phyloP scores from a whole-genome alignment of 805 yeast genomes.

The Candida piceae region DNA sequence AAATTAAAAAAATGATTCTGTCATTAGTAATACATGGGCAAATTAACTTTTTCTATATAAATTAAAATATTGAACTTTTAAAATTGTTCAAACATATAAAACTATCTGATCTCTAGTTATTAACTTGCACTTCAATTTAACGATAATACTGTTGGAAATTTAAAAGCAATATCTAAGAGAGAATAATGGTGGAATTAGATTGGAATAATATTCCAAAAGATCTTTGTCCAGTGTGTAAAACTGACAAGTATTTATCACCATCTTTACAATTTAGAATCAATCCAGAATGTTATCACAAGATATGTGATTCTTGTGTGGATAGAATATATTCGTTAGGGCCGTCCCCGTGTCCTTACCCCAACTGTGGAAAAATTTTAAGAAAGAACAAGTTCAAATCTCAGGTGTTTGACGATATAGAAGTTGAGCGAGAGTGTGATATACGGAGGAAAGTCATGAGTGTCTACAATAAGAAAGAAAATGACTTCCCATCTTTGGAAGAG shows the following conservation, averaged over 20 bases:
- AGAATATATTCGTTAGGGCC: slow-evolving; percentile 93
- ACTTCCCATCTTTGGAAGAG: slow-evolving; percentile 54
- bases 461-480: slow-evolving; percentile 75
- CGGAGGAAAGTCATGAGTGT: slow-evolving; percentile 71
- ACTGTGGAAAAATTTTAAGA: slow-evolving; percentile 81
- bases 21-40: too few species aligned
- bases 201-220: slow-evolving; percentile 33
- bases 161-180: too few species aligned
- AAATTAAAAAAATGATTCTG: too few species aligned
- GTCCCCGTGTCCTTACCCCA: slow-evolving; percentile 92
- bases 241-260: slow-evolving; percentile 90
- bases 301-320: slow-evolving; percentile 96
- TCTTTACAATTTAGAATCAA: slow-evolving; percentile 88
- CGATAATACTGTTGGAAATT: too few species aligned
- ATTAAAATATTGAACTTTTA: too few species aligned
- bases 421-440: slow-evolving; percentile 90
- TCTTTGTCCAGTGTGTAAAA: slow-evolving; percentile 94
- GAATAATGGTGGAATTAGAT: slow-evolving; percentile 32
- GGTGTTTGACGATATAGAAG: slow-evolving; percentile 82
- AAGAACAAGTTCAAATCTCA: slow-evolving; percentile 89
- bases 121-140: too few species aligned
- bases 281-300: slow-evolving; percentile 97
- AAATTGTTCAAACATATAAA: too few species aligned
- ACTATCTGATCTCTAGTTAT: too few species aligned
- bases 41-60: too few species aligned